Base-by-base conservation (phyloP, 352 stramenopile species). In the Lagenidium giganteum region DNA sequence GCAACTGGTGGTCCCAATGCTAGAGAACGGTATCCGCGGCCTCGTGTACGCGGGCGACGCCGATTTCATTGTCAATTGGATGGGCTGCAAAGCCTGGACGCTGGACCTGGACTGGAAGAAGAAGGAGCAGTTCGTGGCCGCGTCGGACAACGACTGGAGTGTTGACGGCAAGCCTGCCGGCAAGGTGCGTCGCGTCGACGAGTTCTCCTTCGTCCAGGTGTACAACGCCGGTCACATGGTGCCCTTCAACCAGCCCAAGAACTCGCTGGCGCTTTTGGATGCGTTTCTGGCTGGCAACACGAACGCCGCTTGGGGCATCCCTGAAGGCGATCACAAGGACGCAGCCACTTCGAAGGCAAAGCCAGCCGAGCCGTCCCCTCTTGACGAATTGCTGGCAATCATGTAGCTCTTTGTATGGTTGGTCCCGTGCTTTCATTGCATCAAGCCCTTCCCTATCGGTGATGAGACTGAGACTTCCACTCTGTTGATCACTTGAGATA, bases 1-100 rank as follows among this genome's bases (percentile, higher is more conserved):
- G n/a, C 54, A 83, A 16, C 73, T 95, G 13, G 65, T 98, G 20
- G 70, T 69, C 9, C 83, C 92, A 8, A 83, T 99, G 66, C 69
- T 98, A 18, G 83, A 97, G 56, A 79, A 70, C 31, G 93, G 78
- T 51, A 67, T 98, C 42, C 70, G 79, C 17, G 89, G 87, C 1
- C 67, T 98, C 16, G 94, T 99, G 40, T 99, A 99, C 72, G 90
- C 93, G 20, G 95, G 96, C 37, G 96, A 99, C 62, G 76, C 90
- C 11, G 96, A 98, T 57, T 98, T 98, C 49, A 98, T 98, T 48
- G 96, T 95, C 38, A 99, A 99, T 61, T 98, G 96, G 78, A 71
- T 98, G 48, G 95, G 96, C 40, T 98, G 97, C 65, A 82, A 96
- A 61, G 95, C 93, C 1, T 98, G 95, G 95, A 98, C 92, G n/a